Base-by-base conservation (phyloP, 768 basidiomycete species). In the Auricularia heimuer region DNA sequence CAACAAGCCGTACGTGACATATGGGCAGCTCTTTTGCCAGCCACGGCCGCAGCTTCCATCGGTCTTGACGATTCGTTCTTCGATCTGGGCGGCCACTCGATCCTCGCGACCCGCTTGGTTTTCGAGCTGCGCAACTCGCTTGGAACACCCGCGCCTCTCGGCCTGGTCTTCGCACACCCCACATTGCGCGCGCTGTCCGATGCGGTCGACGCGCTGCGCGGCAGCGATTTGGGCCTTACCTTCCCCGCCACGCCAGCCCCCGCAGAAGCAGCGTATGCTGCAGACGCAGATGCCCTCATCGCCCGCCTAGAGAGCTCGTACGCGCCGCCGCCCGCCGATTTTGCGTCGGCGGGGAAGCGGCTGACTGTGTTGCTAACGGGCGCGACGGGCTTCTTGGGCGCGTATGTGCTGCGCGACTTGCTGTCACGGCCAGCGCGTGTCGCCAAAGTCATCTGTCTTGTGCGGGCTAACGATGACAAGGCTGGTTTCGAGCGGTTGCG, bases 61-160 rank as follows among this genome's bases (percentile, higher is more conserved):
- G 90, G 94, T 3, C 73, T 90, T 10, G 89, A 98, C 73, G 96
- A 98, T 71, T 92, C 85, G 74, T 99, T 99, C 83, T 98, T 98
- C 77, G 96, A 99, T 73, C 83, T 98, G 54, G 97, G 97, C 61
- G 97, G 97, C 6, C 97, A 99, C 76, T 98, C 97, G 16, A 98
- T 99, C 71, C 85, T 99, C 56, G 97, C 97, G 0, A 99, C 97
- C 2, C 88, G 95, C 33, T 85, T 98, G 67, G 92, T 98, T 70
- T 98, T 99, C 73, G 94, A 98, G 76, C 88, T 99, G 63, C 88
- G 97, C 71, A 97, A 95, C 76, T 78, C 82, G 0, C 97, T 98
- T 74, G 87, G 94, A 11, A 81, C 97, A 21, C 86, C 95, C 64
- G 94, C 93, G 3, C 95, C 96, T 0, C 78, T 99, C 33, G 92